Evolutionary conservation across 1,139 yeast genomes (phyloP), one percentile per base, ranked within the genome.

Genomic region (Debaryomycetaceae sp.): DNA sequence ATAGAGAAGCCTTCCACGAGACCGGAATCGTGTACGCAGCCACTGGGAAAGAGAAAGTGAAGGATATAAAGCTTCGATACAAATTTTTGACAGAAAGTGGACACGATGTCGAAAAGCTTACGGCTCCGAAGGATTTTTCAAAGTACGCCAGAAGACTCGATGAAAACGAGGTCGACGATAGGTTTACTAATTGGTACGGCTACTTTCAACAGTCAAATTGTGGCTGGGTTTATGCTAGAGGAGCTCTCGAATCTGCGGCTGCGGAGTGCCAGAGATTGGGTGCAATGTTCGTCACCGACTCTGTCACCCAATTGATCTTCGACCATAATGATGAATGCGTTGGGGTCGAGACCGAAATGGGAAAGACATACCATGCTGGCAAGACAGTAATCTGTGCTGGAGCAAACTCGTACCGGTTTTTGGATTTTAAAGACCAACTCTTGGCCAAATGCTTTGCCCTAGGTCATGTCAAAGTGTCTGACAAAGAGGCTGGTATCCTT

Each of bases 391-490:
- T 72, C 6, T 53, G 68, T 11, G 56, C 69, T 31, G 77, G 77
- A 31, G 75, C 77, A 2, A 58, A 62, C 36, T 62, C 73, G 1
- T 59, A 64, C n/a, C 52, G 52, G 23, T 39, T 70, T 8, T 44
- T 70, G 24, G 67, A 72, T 38, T 64, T 69, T 41, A 44, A 60
- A 24, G 54, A 56, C 8, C 74, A 69, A 43, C 43, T 66, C 6
- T 53, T 63, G 8, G 66, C 75, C 4, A 57, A 67, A 34, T 71
- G 76, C 6, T 59, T 70, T 52, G 68, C 74, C 42, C 62, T 73
- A 14, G 75, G 75, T 0, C 78, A 73, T 50, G 61, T 72, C 22
- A 55, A 63, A 44, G 48, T 74, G 20, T 54, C 63, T 0, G 57
- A 57, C 6, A 63, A 60, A 36, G 77, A 74, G 44, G 72, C 65